Percentiles rank a stretch among this genome's conserved stretches.
phyloP scores from a whole-genome alignment of 306 rosid genomes.

The Acacia melanoxylon region DNA sequence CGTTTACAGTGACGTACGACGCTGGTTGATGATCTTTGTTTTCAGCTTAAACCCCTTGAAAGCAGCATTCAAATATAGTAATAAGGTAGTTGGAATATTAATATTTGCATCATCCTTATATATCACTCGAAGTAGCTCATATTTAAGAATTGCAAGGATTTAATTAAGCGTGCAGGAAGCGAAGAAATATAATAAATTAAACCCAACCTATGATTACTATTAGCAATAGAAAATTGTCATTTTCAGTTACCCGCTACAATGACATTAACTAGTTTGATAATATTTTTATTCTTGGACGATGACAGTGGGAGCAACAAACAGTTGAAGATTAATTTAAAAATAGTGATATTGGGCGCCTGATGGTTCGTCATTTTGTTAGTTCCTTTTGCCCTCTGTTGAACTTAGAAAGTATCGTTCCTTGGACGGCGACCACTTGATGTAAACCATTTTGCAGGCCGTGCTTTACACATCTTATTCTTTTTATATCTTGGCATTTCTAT shows the following conservation, averaged over 20 bases:
- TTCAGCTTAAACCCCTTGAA: no score
- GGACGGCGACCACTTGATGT: background rate
- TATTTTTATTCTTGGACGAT: background rate
- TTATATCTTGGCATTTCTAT: background rate
- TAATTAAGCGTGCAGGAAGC: background rate
- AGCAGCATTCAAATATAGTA: no score
- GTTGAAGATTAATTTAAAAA: background rate
- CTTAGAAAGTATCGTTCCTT: slow-evolving; percentile 7
- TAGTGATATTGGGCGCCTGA: background rate
- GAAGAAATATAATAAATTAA: no score
- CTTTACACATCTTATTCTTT: background rate
- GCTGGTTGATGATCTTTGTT: no score
- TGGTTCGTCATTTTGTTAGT: background rate
- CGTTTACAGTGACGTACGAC: background rate
- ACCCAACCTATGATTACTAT: background rate
- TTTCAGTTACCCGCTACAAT: background rate
- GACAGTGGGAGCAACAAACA: background rate
- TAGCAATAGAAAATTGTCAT: background rate
- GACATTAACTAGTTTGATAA: background rate
- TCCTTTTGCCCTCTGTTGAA: background rate
- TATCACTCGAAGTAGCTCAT: background rate
- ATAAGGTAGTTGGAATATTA: no score
- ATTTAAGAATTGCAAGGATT: background rate
- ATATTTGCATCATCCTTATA: background rate
- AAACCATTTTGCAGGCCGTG: slow-evolving; percentile 28